Evolutionary conservation across 2,329 filamentous ascomycete genomes (phyloP).

Genomic region (Fusarium tjaetaba): DNA sequence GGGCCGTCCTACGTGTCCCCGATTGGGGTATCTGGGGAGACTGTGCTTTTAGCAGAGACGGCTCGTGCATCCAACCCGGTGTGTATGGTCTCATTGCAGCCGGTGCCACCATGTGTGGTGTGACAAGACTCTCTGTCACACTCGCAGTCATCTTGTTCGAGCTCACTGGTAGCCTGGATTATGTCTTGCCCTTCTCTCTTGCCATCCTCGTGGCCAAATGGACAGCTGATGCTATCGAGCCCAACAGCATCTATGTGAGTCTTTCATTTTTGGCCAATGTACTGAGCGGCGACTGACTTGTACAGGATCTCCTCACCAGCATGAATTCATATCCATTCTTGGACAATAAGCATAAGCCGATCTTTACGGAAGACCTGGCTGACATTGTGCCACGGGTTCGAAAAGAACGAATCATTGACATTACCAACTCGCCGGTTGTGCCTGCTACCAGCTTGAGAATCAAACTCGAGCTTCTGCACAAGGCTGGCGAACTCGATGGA

Average conservation of each 20-base stretch:
- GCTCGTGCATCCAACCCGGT: slow-evolving; percentile 93
- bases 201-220: slow-evolving; percentile 96
- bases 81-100: slow-evolving; percentile 95
- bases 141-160: slow-evolving; percentile 96
- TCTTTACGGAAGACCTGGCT: slow-evolving; percentile 87
- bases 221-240: slow-evolving; percentile 96
- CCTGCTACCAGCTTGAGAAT: slow-evolving; percentile 78
- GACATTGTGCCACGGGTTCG: slow-evolving; percentile 85
- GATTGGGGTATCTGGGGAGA: slow-evolving; percentile 76
- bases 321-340: slow-evolving; percentile 98
- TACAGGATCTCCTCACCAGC: slow-evolving; percentile 85
- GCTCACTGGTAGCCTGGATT: slow-evolving; percentile 91
- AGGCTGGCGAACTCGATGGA: slow-evolving; percentile 89
- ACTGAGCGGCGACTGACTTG: slow-evolving; percentile 17
- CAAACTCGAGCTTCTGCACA: slow-evolving; percentile 84
- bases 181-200: slow-evolving; percentile 93
- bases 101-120: slow-evolving; percentile 97
- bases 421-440: slow-evolving; percentile 83
- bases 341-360: slow-evolving; percentile 93
- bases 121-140: slow-evolving; percentile 92
- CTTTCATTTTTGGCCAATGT: slow-evolving; percentile 5
- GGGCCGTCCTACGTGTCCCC: slow-evolving; percentile 78
- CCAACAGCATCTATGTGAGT: slow-evolving; percentile 87
- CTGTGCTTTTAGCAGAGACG: slow-evolving; percentile 76
- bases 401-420: slow-evolving; percentile 85